Conservation (phyloP, 2,329 filamentous ascomycete species). For the Escovopsis sp. region DNA sequence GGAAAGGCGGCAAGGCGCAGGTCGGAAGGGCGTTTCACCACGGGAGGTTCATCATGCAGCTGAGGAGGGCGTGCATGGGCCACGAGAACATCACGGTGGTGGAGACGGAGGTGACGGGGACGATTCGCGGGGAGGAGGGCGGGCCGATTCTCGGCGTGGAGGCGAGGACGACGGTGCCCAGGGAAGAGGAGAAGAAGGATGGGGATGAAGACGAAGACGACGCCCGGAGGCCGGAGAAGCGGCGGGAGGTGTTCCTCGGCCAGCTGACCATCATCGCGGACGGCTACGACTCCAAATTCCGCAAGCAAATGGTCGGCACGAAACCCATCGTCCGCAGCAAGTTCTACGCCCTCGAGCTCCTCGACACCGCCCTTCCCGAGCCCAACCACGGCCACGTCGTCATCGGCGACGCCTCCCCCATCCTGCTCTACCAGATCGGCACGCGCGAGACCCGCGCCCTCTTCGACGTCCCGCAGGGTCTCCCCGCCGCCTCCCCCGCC, state of each 20-base stretch:
- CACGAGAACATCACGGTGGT: slow-evolving; percentile 79
- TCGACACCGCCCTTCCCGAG: slow-evolving; percentile 66
- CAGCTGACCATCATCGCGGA: slow-evolving; percentile 79
- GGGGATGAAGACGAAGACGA: no score
- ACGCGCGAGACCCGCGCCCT: slow-evolving; percentile 83
- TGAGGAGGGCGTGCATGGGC: slow-evolving; percentile 57
- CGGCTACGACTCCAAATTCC: slow-evolving; percentile 84
- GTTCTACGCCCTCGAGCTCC: slow-evolving; percentile 87
- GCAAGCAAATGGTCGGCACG: slow-evolving; percentile 57
- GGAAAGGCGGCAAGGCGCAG: slow-evolving; percentile 25
- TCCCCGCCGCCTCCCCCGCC: slow-evolving; percentile 55
- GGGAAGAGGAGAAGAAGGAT: no score
- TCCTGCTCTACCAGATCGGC: slow-evolving; percentile 94
- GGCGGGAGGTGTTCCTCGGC: slow-evolving; percentile 68
- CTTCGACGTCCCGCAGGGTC: slow-evolving; percentile 69
- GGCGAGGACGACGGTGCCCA: slow-evolving; percentile 45
- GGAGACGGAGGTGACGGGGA: slow-evolving; percentile 70
- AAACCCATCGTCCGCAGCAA: slow-evolving; percentile 61
- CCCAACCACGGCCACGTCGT: slow-evolving; percentile 75
- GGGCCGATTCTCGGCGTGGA: slow-evolving; percentile 72
- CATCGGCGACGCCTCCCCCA: slow-evolving; percentile 58
- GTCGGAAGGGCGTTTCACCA: slow-evolving; percentile 83
- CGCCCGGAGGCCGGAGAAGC: slow-evolving; percentile 37
- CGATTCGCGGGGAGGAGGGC: slow-evolving; percentile 54
- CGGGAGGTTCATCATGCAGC: slow-evolving; percentile 73